Base-by-base conservation (phyloP, 2,329 filamentous ascomycete species). In the Zasmidium cellare region DNA sequence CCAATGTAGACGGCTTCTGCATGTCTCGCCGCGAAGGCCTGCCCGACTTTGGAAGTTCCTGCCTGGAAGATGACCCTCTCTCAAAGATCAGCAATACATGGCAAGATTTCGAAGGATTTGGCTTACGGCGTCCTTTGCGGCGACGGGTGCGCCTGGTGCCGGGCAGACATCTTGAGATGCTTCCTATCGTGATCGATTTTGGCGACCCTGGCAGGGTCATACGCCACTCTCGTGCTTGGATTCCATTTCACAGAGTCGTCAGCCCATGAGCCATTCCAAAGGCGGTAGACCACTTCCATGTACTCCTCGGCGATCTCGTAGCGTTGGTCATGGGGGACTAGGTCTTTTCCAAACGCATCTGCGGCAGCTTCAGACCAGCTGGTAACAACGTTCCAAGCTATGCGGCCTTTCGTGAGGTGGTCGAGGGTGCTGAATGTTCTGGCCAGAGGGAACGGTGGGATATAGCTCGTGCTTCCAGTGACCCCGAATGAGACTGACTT, bases 331-430 rank as follows among this genome's bases (percentile, higher is more conserved):
- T 87, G 84, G 54, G 84, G 79, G 25, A 84, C 81, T 0, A 81
- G 80, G 11, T 85, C 80, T 1, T 85, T 66, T 0, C 84, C 84
- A 55, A 87, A 84, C 0, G 83, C 83, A 63, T 85, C 84, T 68
- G 85, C 84, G 0, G 84, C 84, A 0, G 81, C 78, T 65, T 87
- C 85, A 65, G 83, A 84, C 78, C 81, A 85, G 1, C 76, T 80
- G 0, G 84, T 87, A 1, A 89, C 85, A 20, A 88, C 86, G 59
- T 88, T 88, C 85, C 85, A 87, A 0, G 83, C 85, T 28, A 87
- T 78, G 0, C 85, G 76, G 0, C 84, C 85, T 2, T 78, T 75
- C 0, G 85, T 87, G 41, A 88, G 74, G 68, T 87, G 84, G 57
- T 87, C 84, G 0, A 87, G 69, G 0, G 82, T 84, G 0, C 83